These are phyloP conservation scores for Coemansia asiatica DNA, from an alignment of 192 early-diverging fungal species.

Conservation along the genomic window DNA sequence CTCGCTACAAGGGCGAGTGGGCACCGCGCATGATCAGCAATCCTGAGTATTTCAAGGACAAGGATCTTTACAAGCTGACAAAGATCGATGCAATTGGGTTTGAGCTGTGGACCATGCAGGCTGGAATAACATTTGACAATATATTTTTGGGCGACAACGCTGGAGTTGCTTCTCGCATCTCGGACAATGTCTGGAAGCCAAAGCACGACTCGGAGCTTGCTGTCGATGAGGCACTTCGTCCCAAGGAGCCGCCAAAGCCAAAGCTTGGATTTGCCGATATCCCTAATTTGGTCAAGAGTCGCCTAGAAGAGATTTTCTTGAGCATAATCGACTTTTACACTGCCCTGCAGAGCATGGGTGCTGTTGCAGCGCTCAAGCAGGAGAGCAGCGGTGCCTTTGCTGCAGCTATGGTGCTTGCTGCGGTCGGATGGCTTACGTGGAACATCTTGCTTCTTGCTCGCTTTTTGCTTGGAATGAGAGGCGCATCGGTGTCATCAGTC, in stretches of 20 bases:
- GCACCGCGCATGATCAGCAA: slow-evolving; percentile 81
- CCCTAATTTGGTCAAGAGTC: slow-evolving; percentile 26
- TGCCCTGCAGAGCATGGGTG: slow-evolving; percentile 10
- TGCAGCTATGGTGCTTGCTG: slow-evolving; percentile 23
- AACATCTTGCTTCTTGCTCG: slow-evolving; percentile 24
- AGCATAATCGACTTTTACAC: slow-evolving; percentile 32
- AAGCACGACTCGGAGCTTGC: slow-evolving; percentile 71
- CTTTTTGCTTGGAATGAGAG: slow-evolving; percentile 6
- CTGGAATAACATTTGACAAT: slow-evolving; percentile 86
- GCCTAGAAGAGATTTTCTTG: slow-evolving; percentile 29
- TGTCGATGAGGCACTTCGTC: slow-evolving; percentile 29
- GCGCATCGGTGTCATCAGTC: slow-evolving; percentile 6
- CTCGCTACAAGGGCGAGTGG: slow-evolving; percentile 91
- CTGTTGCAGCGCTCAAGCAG: slow-evolving; percentile 27
- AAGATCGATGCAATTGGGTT: slow-evolving; percentile 83
- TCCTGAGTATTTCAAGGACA: slow-evolving; percentile 83
- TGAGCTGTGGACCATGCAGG: slow-evolving; percentile 94
- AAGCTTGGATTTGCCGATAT: slow-evolving; percentile 12
- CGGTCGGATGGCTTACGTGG: slow-evolving; percentile 43
- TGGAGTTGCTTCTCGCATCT: slow-evolving; percentile 66
- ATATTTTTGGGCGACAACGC: slow-evolving; percentile 81
- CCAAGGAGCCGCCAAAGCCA: slow-evolving; percentile 25
- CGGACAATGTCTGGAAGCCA: slow-evolving; percentile 74
- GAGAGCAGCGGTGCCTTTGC: slow-evolving; percentile 39
- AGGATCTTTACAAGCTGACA: slow-evolving; percentile 71